A percentile compares a stretch with the other conserved stretches of the same genome.
These are phyloP conservation scores for Pseudogymnoascus sp. DNA, from an alignment of 2,329 filamentous ascomycete genomes.

Conservation along the genomic window DNA sequence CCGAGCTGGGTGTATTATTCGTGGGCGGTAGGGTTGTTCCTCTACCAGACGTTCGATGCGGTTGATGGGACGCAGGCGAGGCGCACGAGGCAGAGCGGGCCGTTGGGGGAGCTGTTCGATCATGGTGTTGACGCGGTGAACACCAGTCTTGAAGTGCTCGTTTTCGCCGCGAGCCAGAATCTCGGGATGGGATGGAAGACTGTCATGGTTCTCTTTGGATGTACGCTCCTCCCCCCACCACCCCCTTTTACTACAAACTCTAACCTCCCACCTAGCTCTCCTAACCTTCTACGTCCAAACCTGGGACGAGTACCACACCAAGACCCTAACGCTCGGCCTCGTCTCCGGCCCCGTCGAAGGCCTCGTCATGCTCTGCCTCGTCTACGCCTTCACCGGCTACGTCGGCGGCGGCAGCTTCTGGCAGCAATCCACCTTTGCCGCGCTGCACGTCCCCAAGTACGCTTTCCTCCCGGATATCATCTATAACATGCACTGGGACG, in stretches of 20 bases:
- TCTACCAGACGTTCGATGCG: constrained; percentile 98
- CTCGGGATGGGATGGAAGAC: constrained; percentile 90
- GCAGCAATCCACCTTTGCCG: constrained; percentile 80
- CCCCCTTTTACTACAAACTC: too few relatives aligned
- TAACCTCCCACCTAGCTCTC: constrained; percentile 47
- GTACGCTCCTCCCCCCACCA: constrained; percentile 38
- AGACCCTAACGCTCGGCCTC: constrained; percentile 84
- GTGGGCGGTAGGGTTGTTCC: constrained; percentile 82
- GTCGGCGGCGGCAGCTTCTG: constrained; percentile 89
- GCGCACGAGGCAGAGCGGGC: constrained; percentile 85
- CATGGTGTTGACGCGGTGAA: constrained; percentile 96
- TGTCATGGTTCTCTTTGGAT: constrained; percentile 73
- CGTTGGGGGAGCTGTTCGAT: constrained; percentile 92
- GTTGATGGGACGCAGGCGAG: constrained; percentile 93
- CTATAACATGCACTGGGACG: constrained; percentile 77
- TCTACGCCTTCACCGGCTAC: constrained; percentile 78
- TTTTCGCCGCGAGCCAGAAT: constrained; percentile 90
- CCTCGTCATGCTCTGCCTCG: constrained; percentile 70
- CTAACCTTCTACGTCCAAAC: constrained; percentile 98
- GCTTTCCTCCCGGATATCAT: constrained; percentile 60
- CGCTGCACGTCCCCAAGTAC: constrained; percentile 54
- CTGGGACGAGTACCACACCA: constrained; percentile 98
- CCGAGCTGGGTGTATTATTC: constrained; percentile 91
- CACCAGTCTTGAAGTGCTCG: constrained; percentile 83
- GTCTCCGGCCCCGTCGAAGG: constrained; percentile 95